Evolutionary conservation across 306 rosid species (phyloP).

Genomic region (Arachis stenosperma): DNA sequence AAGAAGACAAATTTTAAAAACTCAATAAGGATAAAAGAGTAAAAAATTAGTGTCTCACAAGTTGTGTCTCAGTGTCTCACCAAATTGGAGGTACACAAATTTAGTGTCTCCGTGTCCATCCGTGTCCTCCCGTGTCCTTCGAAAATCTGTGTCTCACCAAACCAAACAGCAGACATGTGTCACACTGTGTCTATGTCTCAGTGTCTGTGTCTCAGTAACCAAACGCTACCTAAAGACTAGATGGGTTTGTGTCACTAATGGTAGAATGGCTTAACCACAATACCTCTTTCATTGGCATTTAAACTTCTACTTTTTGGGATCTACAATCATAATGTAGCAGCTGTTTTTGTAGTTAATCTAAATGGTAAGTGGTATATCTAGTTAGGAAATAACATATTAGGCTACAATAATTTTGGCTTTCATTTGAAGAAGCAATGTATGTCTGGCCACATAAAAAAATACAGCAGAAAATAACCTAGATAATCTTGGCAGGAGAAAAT

Average conservation of each 20-base stretch:
- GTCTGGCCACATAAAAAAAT: background rate
- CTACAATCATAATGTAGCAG: background rate
- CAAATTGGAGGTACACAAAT: too few relatives aligned
- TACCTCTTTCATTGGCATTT: background rate
- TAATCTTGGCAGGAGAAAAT: background rate
- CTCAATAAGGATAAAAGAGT: too few relatives aligned
- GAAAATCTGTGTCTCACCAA: too few relatives aligned
- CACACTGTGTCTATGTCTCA: too few relatives aligned
- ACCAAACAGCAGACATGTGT: too few relatives aligned
- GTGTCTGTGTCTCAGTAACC: too few relatives aligned
- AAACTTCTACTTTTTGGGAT: background rate
- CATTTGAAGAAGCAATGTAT: background rate
- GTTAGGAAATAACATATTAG: background rate
- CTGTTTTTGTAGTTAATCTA: background rate
- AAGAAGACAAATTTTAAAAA: too few relatives aligned
- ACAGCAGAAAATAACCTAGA: background rate
- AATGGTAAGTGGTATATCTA: background rate
- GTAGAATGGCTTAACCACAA: background rate
- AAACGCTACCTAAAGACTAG: slow-evolving; percentile 1
- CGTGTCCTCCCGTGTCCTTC: too few relatives aligned
- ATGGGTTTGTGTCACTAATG: background rate
- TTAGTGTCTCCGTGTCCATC: too few relatives aligned
- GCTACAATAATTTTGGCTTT: background rate
- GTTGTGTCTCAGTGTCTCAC: too few relatives aligned
- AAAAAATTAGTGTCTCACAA: too few relatives aligned